Conservation (phyloP, 1,284 basidiomycete genomes). For the Ceratobasidium sp. region DNA sequence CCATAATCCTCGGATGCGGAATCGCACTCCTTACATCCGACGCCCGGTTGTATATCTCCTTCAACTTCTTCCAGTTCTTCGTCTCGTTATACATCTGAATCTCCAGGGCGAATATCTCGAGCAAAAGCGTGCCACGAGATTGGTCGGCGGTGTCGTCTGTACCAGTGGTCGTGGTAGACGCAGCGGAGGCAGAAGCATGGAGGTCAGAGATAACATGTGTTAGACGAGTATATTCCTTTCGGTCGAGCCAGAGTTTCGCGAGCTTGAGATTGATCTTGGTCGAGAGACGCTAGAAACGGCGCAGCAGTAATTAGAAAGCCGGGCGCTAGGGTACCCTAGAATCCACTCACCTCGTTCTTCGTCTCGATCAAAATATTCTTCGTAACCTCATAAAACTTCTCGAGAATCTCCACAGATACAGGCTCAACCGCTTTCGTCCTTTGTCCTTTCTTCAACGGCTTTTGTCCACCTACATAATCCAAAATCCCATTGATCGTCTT, state of each 20-base stretch:
- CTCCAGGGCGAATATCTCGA: slow-evolving; percentile 99
- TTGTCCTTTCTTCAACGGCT: slow-evolving; percentile 61
- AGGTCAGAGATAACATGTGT: slow-evolving; percentile 84
- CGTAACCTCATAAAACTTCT: slow-evolving; percentile 96
- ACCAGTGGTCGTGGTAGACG: slow-evolving; percentile 51
- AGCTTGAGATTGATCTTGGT: slow-evolving; percentile 98
- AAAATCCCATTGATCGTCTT: slow-evolving; percentile 99
- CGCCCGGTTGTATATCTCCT: slow-evolving; percentile 98
- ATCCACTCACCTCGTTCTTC: slow-evolving; percentile 90
- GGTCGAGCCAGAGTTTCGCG: slow-evolving; percentile 96
- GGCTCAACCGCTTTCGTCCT: slow-evolving; percentile 56
- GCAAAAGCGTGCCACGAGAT: slow-evolving; percentile 89
- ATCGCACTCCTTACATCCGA: slow-evolving; percentile 95
- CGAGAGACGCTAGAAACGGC: slow-evolving; percentile 80
- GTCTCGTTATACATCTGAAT: slow-evolving; percentile 99
- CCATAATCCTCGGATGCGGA: slow-evolving; percentile 98
- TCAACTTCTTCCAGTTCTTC: slow-evolving; percentile 94
- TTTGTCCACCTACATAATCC: slow-evolving; percentile 94
- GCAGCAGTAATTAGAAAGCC: not conserved
- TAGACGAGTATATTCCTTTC: slow-evolving; percentile 90
- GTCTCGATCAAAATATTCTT: slow-evolving; percentile 90
- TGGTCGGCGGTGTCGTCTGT: slow-evolving; percentile 83
- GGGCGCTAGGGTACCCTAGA: not conserved
- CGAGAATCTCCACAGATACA: slow-evolving; percentile 89
- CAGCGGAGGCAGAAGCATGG: slow-evolving; percentile 69